Percentiles rank a stretch among this genome's conserved stretches.
These are phyloP conservation scores for Pichia sp. DNA, from an alignment of 1,139 yeast genomes.

Conservation along the genomic window DNA sequence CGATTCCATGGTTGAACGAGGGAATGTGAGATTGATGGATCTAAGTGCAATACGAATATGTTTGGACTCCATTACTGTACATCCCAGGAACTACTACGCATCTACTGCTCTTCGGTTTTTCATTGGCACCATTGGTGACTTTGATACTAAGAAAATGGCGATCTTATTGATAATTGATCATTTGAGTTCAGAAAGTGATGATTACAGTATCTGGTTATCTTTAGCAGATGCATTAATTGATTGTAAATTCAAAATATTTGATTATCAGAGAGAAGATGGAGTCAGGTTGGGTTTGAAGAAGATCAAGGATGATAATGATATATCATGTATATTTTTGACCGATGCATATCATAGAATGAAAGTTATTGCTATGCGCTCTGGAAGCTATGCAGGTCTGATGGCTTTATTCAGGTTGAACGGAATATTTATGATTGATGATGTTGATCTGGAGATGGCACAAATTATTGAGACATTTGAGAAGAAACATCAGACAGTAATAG, in stretches of 20 bases:
- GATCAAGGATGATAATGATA: no score
- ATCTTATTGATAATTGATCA: neutral
- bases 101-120: slow-evolving; percentile 34
- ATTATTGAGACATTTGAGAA: slow-evolving; percentile 1
- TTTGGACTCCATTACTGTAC: slow-evolving; percentile 29
- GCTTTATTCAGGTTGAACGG: neutral
- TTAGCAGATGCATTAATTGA: neutral
- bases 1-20: no score
- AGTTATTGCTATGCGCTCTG: neutral
- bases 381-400: neutral
- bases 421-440: neutral
- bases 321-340: no score
- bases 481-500: neutral
- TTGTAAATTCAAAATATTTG: neutral
- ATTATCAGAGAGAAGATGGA: slow-evolving; percentile 3
- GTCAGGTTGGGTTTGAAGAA: neutral
- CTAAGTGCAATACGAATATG: slow-evolving; percentile 2
- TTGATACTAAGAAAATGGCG: neutral
- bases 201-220: slow-evolving; percentile 11
- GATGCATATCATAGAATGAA: no score
- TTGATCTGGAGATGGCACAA: neutral
- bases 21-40: slow-evolving; percentile 1
- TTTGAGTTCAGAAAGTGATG: slow-evolving; percentile 1
- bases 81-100: slow-evolving; percentile 41
- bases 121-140: slow-evolving; percentile 10